Base-by-base conservation (phyloP, 2,329 filamentous ascomycete genomes). In the Botrytis cinerea region DNA sequence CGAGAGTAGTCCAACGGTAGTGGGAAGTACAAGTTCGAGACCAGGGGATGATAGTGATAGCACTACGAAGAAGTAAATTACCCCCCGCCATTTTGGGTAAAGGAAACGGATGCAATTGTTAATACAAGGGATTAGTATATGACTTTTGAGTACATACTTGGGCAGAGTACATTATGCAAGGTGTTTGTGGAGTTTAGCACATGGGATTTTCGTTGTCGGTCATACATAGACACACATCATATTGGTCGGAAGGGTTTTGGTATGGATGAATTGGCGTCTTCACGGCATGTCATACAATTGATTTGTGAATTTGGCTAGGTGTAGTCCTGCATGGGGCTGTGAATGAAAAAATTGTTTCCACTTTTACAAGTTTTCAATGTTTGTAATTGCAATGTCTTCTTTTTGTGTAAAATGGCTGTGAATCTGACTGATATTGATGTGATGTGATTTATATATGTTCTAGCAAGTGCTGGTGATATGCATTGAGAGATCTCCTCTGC, bases 1-100 rank as follows among this genome's bases (percentile, higher is more conserved):
- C 12, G 80, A 81, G 70, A 78, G 68, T 63, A 80, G 77, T 74
- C 77, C 78, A 0, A 79, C 78, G 3, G 75, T 79, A 6, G 75
- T 79, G 0, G 79, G 79, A 25, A 80, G 79, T 59, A 76, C 77
- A 12, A 78, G 78, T 59, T 72, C 71, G 77, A 54, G 57, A 12
- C 54, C 66, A 28, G 64, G 28, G 46, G 64, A 54, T 62, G 64
- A 70, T 28, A 51, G 71, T 59, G 62, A 68, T 28, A 64, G 60
- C 45, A 45, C 59, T 10, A 67, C 38, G 28, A 46, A 72, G 40
- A 59, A 61, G 28, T 68, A 40, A 32, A 6, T 20, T 16, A 48
- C 60, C 43, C 43, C 28, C 46, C 40, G 7, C 25, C 10, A 57
- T 69, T 69, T 57, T 57, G 38, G 4, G 38, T 59, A 10, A n/a